Percentiles rank a stretch among this genome's conserved stretches.
These are phyloP conservation scores for Tephrocybe rancida DNA, from an alignment of 768 basidiomycete species.

Conservation along the genomic window DNA sequence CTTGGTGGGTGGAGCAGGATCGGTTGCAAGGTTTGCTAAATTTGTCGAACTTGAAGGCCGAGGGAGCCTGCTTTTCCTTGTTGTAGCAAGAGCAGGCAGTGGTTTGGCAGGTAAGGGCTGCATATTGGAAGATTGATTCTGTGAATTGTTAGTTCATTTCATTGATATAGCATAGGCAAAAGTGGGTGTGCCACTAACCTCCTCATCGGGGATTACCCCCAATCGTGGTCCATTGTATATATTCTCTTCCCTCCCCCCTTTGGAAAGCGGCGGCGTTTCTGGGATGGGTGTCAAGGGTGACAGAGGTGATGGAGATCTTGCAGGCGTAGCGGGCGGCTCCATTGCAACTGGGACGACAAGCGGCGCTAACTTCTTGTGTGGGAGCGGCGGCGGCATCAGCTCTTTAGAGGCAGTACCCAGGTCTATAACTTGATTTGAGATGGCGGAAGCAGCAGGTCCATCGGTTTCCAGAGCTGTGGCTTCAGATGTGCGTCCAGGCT, in stretches of 20 bases:
- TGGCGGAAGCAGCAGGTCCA: not conserved
- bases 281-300: conserved; percentile 56
- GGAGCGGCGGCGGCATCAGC: not conserved
- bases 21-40: not conserved
- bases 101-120: conserved; percentile 13
- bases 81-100: conserved; percentile 11
- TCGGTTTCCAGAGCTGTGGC: not conserved
- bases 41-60: conserved; percentile 26
- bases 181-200: conserved; percentile 21
- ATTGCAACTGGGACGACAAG: conserved; percentile 7
- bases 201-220: conserved; percentile 19
- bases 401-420: too few relatives aligned
- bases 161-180: not conserved
- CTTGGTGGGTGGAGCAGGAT: not conserved
- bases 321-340: conserved; percentile 26
- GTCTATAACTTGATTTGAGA: not conserved
- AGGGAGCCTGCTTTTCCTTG: conserved; percentile 33
- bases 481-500: conserved; percentile 13
- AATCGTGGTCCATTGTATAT: conserved; percentile 25
- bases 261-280: conserved; percentile 41
- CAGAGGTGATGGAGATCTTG: conserved; percentile 22
- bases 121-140: not conserved
- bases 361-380: not conserved
- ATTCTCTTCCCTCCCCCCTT: conserved; percentile 16
- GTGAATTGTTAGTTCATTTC: not conserved